Conservation (phyloP, 768 basidiomycete species). For the Mycena vitilis region DNA sequence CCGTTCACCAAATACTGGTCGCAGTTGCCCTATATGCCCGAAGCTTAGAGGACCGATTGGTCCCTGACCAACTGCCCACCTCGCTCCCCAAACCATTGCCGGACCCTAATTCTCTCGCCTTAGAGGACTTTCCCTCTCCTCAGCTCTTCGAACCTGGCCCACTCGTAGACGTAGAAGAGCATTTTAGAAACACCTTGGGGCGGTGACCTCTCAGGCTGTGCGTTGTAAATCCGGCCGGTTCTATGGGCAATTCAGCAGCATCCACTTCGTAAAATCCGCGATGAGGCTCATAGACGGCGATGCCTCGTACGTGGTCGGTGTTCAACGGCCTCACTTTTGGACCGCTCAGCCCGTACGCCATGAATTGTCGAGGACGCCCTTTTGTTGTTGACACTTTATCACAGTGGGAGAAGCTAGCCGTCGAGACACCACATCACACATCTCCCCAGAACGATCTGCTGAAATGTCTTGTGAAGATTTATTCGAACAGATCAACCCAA, state of each 20-base stretch:
- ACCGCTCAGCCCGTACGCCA: conserved; percentile 21
- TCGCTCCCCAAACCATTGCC: not conserved
- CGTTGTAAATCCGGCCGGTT: not conserved
- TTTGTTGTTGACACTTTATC: conserved; percentile 4
- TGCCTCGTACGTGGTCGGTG: not conserved
- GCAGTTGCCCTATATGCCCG: conserved; percentile 29
- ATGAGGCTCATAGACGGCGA: conserved; percentile 8
- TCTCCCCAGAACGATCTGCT: conserved; percentile 66
- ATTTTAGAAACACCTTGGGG: too few species aligned
- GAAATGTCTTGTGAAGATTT: conserved; percentile 62
- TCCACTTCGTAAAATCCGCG: conserved; percentile 18
- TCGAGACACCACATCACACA: too few species aligned
- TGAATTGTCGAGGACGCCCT: too few species aligned
- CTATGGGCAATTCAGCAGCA: conserved; percentile 25
- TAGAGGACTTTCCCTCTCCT: too few species aligned
- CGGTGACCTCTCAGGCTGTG: too few species aligned
- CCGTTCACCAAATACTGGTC: conserved; percentile 12
- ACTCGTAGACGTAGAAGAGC: too few species aligned
- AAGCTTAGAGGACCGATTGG: conserved; percentile 20
- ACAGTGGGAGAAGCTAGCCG: conserved; percentile 52
- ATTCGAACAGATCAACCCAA: conserved; percentile 66
- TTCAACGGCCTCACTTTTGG: conserved; percentile 35
- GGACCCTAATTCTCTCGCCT: conserved; percentile 1
- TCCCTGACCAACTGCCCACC: not conserved
- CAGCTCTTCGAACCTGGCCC: too few species aligned